A percentile compares a stretch with the other conserved stretches of the same genome.
Evolutionary conservation across 257 asterid species (phyloP).

Genomic region (Solanum infundibuliforme): DNA sequence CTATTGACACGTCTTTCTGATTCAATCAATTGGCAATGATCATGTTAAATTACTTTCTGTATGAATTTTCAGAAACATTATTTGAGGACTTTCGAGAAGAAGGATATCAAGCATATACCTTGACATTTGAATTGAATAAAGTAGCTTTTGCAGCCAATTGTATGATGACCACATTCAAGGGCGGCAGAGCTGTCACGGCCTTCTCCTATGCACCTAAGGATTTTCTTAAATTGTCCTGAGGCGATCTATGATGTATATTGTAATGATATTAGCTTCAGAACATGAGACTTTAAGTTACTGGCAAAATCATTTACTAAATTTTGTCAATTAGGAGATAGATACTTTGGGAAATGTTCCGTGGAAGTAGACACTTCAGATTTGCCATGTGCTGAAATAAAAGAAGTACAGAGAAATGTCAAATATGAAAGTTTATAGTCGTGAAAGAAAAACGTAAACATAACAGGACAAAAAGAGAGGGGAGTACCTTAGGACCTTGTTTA

Average conservation of each 20-base stretch:
- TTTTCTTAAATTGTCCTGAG: conserved; percentile 48
- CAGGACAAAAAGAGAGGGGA: no score
- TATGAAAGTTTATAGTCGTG: no score
- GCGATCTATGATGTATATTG: conserved; percentile 30
- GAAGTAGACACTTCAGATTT: neutral
- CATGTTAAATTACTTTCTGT: no score
- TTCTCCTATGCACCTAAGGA: conserved; percentile 51
- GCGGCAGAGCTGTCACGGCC: conserved; percentile 49
- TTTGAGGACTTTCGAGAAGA: no score
- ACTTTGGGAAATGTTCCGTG: neutral
- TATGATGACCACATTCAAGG: conserved; percentile 62
- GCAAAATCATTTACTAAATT: neutral
- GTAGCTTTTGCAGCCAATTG: conserved; percentile 53
- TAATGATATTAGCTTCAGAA: neutral
- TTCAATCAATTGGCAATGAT: no score
- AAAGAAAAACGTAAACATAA: neutral
- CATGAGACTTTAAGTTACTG: neutral
- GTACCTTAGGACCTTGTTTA: conserved; percentile 87
- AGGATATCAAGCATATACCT: no score
- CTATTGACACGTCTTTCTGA: no score
- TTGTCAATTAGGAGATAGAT: neutral
- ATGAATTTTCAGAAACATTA: no score
- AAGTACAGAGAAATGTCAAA: neutral
- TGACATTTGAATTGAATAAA: no score
- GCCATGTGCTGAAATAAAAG: neutral